These are phyloP conservation scores for Aspergillus ochraceus DNA, from an alignment of 2,329 filamentous ascomycete species.

Conservation along the genomic window DNA sequence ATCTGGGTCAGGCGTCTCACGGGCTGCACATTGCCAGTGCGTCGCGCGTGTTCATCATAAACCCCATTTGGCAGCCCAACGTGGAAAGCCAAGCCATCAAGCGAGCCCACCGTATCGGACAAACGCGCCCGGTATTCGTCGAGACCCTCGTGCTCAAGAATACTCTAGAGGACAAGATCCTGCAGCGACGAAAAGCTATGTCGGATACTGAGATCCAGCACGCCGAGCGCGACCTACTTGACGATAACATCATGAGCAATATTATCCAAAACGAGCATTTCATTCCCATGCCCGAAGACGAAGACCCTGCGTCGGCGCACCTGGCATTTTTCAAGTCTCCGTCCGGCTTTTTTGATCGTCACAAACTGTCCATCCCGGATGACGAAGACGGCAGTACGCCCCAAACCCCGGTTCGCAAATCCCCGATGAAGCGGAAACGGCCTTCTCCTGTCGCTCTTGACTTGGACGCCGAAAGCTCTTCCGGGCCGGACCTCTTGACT, in stretches of 20 bases:
- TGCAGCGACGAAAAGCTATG: slow-evolving; percentile 73
- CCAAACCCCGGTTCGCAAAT: background rate
- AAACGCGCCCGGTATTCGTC: slow-evolving; percentile 74
- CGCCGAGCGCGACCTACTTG: slow-evolving; percentile 58
- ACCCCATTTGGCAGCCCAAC: slow-evolving; percentile 79
- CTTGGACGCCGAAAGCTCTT: background rate
- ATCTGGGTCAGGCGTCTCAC: slow-evolving; percentile 83
- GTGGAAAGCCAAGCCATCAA: slow-evolving; percentile 91
- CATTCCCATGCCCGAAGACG: slow-evolving; percentile 42
- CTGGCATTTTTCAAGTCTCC: slow-evolving; percentile 31
- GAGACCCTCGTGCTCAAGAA: slow-evolving; percentile 80
- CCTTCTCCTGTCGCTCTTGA: background rate
- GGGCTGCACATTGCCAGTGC: slow-evolving; percentile 83
- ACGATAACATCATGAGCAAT: slow-evolving; percentile 58
- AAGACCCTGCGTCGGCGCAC: slow-evolving; percentile 17
- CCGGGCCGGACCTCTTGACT: slow-evolving; percentile 10
- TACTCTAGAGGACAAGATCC: slow-evolving; percentile 82
- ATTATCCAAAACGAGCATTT: slow-evolving; percentile 60
- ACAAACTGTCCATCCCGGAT: slow-evolving; percentile 38
- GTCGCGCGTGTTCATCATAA: slow-evolving; percentile 84
- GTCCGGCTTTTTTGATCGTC: slow-evolving; percentile 40
- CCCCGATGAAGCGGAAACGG: slow-evolving; percentile 16
- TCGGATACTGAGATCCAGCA: slow-evolving; percentile 59
- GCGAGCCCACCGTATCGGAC: slow-evolving; percentile 82
- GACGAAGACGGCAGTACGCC: slow-evolving; percentile 15